phyloP scores from a whole-genome alignment of 116 monocot genomes.

The Posidonia oceanica region DNA sequence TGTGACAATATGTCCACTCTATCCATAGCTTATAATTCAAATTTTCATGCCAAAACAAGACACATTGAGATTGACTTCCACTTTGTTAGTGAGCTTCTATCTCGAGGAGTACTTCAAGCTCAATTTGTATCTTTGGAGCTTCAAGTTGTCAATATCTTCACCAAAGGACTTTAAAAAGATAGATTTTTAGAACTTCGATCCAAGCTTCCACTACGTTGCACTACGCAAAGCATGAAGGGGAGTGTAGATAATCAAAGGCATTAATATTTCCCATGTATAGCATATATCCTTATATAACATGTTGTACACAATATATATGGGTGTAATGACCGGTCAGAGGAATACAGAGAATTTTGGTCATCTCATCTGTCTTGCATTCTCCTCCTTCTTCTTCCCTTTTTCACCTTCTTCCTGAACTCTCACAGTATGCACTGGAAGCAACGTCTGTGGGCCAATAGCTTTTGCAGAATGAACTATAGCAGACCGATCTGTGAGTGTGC shows the following conservation, averaged over 20 bases:
- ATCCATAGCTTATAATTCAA: background rate
- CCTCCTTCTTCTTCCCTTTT: no score
- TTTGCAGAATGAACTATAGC: no score
- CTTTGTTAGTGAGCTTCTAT: background rate
- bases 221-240: background rate
- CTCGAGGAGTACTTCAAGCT: background rate
- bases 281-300: no score
- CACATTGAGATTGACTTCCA: background rate
- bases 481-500: no score
- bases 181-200: background rate
- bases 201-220: background rate
- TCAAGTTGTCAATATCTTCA: background rate
- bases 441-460: no score
- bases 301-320: no score
- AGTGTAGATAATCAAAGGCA: background rate
- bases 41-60: background rate
- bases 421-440: no score
- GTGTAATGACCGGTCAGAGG: no score
- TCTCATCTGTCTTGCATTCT: no score
- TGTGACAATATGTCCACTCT: background rate
- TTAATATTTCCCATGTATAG: no score
- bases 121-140: background rate
- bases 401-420: no score
- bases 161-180: background rate
- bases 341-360: no score